phyloP scores from a whole-genome alignment of 768 basidiomycete species.

The Cubamyces lactineus region DNA sequence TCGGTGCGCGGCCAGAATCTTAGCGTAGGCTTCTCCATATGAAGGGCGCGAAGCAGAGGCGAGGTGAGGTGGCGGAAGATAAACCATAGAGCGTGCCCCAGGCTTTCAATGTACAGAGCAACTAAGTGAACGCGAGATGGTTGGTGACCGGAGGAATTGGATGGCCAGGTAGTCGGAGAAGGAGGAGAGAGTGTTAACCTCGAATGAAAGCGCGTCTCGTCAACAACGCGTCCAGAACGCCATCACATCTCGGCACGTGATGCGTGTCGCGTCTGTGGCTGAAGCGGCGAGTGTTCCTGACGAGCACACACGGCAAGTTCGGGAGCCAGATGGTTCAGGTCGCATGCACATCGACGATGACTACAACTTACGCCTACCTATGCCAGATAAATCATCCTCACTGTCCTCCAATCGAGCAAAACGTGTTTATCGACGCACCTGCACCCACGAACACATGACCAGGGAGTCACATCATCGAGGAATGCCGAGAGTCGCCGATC shows the following conservation, averaged over 20 bases:
- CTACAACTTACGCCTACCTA: too few relatives aligned
- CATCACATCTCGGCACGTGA: conserved; percentile 22
- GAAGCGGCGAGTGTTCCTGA: conserved; percentile 60
- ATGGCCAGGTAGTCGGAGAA: background rate
- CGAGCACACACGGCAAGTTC: background rate
- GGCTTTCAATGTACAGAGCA: background rate
- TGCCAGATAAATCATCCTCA: too few relatives aligned
- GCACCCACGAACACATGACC: background rate
- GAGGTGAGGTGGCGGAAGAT: conserved; percentile 71
- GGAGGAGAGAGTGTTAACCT: background rate
- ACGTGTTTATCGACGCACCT: conserved; percentile 42
- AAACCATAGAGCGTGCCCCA: conserved; percentile 52
- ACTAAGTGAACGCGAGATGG: background rate
- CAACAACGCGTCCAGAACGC: conserved; percentile 24
- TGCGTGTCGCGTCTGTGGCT: conserved; percentile 27
- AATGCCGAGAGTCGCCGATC: background rate
- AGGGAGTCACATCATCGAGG: background rate
- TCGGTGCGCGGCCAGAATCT: conserved; percentile 71
- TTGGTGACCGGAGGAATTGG: background rate
- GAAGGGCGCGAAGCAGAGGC: conserved; percentile 61
- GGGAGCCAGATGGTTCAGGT: too few relatives aligned
- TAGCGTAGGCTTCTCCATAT: conserved; percentile 73
- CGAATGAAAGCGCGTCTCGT: conserved; percentile 12
- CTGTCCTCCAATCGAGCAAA: conserved; percentile 33
- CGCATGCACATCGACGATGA: too few relatives aligned